phyloP scores from a whole-genome alignment of 1,139 yeast species.

The Protomyces arabidopsidicola region DNA sequence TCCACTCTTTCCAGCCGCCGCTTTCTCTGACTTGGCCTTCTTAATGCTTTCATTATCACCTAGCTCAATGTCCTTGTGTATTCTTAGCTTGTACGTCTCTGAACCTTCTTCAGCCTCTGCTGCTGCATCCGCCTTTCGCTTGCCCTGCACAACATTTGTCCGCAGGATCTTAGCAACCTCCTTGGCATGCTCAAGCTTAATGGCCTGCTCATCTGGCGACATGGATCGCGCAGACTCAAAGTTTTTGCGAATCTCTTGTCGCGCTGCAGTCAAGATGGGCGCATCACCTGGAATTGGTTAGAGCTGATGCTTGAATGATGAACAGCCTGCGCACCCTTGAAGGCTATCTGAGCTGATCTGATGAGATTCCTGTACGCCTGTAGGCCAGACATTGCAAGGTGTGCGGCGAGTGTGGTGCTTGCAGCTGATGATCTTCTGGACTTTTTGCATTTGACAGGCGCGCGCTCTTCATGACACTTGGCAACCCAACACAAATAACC shows the following conservation, averaged over 20 bases:
- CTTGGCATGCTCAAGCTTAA: conserved; percentile 48
- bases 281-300: conserved; percentile 33
- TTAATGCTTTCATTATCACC: conserved; percentile 76
- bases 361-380: conserved; percentile 32
- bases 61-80: conserved; percentile 76
- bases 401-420: not conserved
- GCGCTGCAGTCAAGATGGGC: conserved; percentile 49
- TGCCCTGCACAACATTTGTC: conserved; percentile 81
- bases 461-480: no score
- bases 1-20: conserved; percentile 5
- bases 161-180: conserved; percentile 66
- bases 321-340: conserved; percentile 28
- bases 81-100: conserved; percentile 46
- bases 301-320: conserved; percentile 33
- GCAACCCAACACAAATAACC: no score
- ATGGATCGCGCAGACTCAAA: conserved; percentile 45
- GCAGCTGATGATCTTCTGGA: no score
- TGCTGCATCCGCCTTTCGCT: conserved; percentile 42
- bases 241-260: conserved; percentile 58
- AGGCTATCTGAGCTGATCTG: conserved; percentile 33
- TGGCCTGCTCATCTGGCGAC: conserved; percentile 51
- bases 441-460: no score
- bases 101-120: conserved; percentile 35
- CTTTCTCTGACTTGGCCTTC: conserved; percentile 32
- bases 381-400: not conserved